Evolutionary conservation across 1,284 basidiomycete genomes (phyloP), one percentile per base, ranked within the genome.

Genomic region (Vanrija humicola): DNA sequence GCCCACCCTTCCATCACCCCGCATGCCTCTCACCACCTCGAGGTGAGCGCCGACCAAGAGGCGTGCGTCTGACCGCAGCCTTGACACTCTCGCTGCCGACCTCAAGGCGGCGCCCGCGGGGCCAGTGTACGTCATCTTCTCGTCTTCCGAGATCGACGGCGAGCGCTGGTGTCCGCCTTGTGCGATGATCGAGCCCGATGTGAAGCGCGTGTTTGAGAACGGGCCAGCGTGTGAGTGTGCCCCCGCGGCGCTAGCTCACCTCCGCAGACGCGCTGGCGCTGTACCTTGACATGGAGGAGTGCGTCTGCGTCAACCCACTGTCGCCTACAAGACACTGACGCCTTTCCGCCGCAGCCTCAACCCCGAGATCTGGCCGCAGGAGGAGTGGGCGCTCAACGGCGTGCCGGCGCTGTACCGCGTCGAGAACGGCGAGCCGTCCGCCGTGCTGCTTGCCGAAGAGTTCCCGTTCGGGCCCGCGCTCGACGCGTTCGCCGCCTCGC

Each of bases 401-500:
- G 52, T 53, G 1, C 52, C 52, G 5, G 29, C 43, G 18, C 10
- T 48, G 9, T 48, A 48, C 46, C 52, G 52, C 29, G 18, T 48
- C 19, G n/a, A 19, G 14, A 34, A 48, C 46, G 45, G 39, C 40
- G 40, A 53, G 52, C 45, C 25, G 15, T 3, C 39, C 14, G 14
- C 12, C 49, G 45, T 40, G 34, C 50, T 44, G 16, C 40, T 52
- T 18, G 47, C 50, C 2, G 43, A 23, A 5, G 14, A 19, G 12
- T 38, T 46, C 40, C 18, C 18, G 29, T 51, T 50, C 49, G 45
- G 67, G 45, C 58, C 56, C 4, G 47, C 61, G 26, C 59, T 74
- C 4, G 79, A 81, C 10, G 86, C 86, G 0, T 88, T 84, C 69
- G 79, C 88, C 51, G 88, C 18, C 25, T 46, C 46, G 29, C 39